Percentiles rank a stretch among this genome's conserved stretches.
Evolutionary conservation across 2,329 filamentous ascomycete genomes (phyloP).

Genomic region (Chrysosporium keratinophilum): DNA sequence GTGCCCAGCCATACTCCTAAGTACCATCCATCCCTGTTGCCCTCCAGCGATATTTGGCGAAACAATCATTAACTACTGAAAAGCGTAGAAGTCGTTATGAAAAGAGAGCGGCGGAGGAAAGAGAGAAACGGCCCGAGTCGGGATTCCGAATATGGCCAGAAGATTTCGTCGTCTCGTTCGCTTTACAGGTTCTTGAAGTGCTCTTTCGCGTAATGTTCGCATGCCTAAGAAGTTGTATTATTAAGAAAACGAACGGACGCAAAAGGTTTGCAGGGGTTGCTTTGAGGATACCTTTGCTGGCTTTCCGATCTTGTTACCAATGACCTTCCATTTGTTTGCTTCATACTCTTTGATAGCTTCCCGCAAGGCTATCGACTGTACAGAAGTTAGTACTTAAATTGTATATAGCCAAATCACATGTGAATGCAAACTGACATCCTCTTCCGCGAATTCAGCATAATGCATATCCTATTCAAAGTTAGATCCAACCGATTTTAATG

Average conservation of each 20-base stretch:
- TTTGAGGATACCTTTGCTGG: conserved; percentile 65
- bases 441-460: conserved; percentile 95
- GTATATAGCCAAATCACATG: conserved; percentile 18
- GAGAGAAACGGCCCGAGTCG: background rate
- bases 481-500: background rate
- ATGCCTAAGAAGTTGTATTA: conserved; percentile 46
- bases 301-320: conserved; percentile 93
- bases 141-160: conserved; percentile 1
- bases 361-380: conserved; percentile 48
- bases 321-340: conserved; percentile 96
- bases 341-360: conserved; percentile 98
- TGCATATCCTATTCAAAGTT: conserved; percentile 71
- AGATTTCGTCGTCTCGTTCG: background rate
- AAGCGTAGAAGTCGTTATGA: background rate
- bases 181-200: conserved; percentile 53
- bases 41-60: conserved; percentile 11
- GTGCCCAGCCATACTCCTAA: conserved; percentile 18
- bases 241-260: background rate
- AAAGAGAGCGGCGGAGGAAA: conserved; percentile 8
- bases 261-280: background rate
- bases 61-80: conserved; percentile 7
- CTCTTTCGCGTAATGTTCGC: conserved; percentile 91
- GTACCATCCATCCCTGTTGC: conserved; percentile 16
- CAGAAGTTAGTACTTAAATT: conserved; percentile 5
- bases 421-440: conserved; percentile 55